Base-by-base conservation (phyloP, 495 filamentous ascomycete species). In the Talaromyces borbonicus region DNA sequence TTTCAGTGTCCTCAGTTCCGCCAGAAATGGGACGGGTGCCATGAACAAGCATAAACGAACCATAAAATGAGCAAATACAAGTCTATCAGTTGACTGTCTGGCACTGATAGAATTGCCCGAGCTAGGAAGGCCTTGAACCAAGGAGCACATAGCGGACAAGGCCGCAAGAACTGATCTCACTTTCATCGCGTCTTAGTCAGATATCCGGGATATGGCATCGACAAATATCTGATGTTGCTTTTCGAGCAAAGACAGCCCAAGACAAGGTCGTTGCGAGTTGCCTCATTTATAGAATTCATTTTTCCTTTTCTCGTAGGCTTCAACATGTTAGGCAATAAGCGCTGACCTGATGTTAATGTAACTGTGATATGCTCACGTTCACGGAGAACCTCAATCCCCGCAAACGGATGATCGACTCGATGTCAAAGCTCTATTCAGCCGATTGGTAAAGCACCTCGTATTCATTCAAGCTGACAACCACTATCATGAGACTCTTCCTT, bases 31-130 rank as follows among this genome's bases (percentile, higher is more conserved):
- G 18, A 8, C 27, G 5, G 15, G 6, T 16, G 29, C 9, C 8
- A 6, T 4, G 14, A 36, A 3, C 8, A 37, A 26, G 16, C n/a
- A 15, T 33, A 6, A 15, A 20, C 69, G 49, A 53, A 77, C 75
- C 72, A 79, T 78, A 55, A 79, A 81, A 54, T 80, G 77, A 47
- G 63, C 67, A 52, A 81, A 79, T 5, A 79, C 76, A 23, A 79
- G 57, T 24, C 48, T 58, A 9, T 67, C 56, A 35, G 53, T 56
- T 1, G 52, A 49, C 18, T 58, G 52, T 39, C 59, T 49, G 22
- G 51, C 51, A 7, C 24, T 38, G 30, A 47, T 18, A n/a, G 23
- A 47, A 7, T 29, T 14, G 16, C 29, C 33, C 20, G 24, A 8
- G 20, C 31, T 26, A 0, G 44, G 44, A 22, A 18, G 44, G 9